Base-by-base conservation (phyloP, 495 filamentous ascomycete species). In the Immersiella caudata region DNA sequence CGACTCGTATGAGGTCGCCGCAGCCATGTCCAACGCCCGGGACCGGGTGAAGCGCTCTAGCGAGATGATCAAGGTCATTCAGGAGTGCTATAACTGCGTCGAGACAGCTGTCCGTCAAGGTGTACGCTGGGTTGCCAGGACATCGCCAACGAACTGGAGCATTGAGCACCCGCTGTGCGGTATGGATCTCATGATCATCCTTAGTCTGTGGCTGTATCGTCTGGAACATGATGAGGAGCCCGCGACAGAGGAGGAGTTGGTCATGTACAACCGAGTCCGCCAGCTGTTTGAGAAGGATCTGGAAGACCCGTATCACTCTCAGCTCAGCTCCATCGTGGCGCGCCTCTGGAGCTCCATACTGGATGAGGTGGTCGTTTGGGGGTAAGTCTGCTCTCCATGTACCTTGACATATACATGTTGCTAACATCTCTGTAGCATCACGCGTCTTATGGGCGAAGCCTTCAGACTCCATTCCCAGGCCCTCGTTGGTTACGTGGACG, bases 211-310 rank as follows among this genome's bases (percentile, higher is more conserved):
- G 95, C 88, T 99, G 74, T 97, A 96, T 83, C 91, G 92, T 80
- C 89, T 99, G 83, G 95, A 99, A 91, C 93, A 97, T 84, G 95
- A 99, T 85, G 92, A 96, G 71, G 96, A 98, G 81, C 88, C 90
- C 12, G 93, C 93, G 21, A 94, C 88, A 36, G 92, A 94, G 75
- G 94, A 97, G 70, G 95, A 99, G 78, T 74, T 93, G 78, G 87
- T 84, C 76, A 96, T 98, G 90, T 97, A 98, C 81, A 93, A 94
- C 81, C 96, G 96, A 82, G 87, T 99, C 61, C 91, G 93, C 60
- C 88, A 88, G 80, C 85, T 98, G 62, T 96, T 99, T 78, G 93
- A 97, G 72, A 94, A 97, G 74, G 86, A 88, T 72, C 89, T 93
- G 40, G 89, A 93, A 68, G 91, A 96, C 64, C 79, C 86, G 24